Evolutionary conservation across 2,329 filamentous ascomycete genomes (phyloP).

Genomic region (Nemania serpens): DNA sequence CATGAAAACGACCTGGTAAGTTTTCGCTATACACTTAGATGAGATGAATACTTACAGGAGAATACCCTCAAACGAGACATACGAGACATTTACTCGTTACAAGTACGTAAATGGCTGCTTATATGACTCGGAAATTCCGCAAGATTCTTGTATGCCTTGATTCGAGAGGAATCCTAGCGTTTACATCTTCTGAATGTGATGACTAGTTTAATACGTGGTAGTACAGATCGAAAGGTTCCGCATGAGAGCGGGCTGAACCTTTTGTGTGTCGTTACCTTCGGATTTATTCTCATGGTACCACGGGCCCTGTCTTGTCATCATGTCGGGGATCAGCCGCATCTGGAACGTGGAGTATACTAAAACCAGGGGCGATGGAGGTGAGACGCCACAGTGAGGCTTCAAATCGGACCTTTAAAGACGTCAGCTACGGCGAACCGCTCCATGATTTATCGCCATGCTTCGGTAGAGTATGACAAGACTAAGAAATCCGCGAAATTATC

Average conservation of each 20-base stretch:
- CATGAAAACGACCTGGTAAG: too few relatives aligned
- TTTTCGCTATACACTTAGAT: too few relatives aligned
- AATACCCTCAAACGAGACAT: too few relatives aligned
- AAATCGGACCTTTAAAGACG: neutral
- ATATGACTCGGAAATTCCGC: constrained; percentile 22
- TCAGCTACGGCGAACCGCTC: neutral
- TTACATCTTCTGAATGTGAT: too few relatives aligned
- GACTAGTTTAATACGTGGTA: neutral
- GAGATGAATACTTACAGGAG: too few relatives aligned
- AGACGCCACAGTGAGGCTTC: neutral
- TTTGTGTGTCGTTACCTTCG: constrained; percentile 3
- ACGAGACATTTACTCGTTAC: too few relatives aligned
- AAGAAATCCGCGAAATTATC: neutral
- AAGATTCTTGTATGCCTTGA: neutral
- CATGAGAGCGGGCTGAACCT: neutral
- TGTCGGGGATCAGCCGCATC: neutral
- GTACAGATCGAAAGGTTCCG: neutral
- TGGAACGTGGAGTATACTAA: constrained; percentile 1
- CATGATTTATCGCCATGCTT: neutral
- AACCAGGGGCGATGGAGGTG: neutral
- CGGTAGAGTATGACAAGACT: neutral
- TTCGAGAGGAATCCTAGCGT: neutral
- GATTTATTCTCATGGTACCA: neutral
- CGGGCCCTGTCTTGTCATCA: neutral
- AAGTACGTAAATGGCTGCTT: constrained; percentile 19